Evolutionary conservation across 345 rosid species (phyloP), one percentile per base, ranked within the genome.

Genomic region (Citrus cavaleriei): DNA sequence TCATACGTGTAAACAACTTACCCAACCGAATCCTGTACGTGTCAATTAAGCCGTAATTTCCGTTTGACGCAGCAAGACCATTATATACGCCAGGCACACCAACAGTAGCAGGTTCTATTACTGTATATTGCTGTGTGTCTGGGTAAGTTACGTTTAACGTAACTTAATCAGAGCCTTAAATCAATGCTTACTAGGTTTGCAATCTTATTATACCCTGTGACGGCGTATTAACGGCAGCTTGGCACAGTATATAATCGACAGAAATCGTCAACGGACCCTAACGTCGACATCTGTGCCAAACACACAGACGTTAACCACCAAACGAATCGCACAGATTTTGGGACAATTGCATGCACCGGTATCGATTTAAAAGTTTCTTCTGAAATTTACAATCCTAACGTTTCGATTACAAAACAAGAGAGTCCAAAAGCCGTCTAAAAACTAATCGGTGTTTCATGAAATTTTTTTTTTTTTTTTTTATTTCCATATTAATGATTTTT

Each of bases 381-480:
- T 46, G n/a, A 46, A 59, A 81, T 81, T 77, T 58, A 66, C 62
- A 75, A 13, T 49, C 55, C 51, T 42, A 75, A 9, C 0, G 42
- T 6, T 65, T 10, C 61, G 38, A 51, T 28, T 13, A 75, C 70
- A 51, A 7, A 6, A 14, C 24, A 74, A 38, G 24, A 10, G 21
- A 30, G 40, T 18, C 28, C 35, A 62, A 32, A 25, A 60, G 30
- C 22, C 63, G 62, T 21, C 27, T 42, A 0, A 54, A 13, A 30
- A 37, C 28, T 60, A 24, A 2, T 60, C 25, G 30, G 6, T 24
- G 6, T 68, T 40, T 46, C 18, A 14, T 18, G 6, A 13, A 7
- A 0, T 3, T 37, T 3, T 37, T 19, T 12, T 25, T 51, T 46
- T 73, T 19, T 22, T 25, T 51, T 46, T 58, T 8, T 14, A 0